Evolutionary conservation across 306 rosid species (phyloP).

Genomic region (Ochetophila trinervis): DNA sequence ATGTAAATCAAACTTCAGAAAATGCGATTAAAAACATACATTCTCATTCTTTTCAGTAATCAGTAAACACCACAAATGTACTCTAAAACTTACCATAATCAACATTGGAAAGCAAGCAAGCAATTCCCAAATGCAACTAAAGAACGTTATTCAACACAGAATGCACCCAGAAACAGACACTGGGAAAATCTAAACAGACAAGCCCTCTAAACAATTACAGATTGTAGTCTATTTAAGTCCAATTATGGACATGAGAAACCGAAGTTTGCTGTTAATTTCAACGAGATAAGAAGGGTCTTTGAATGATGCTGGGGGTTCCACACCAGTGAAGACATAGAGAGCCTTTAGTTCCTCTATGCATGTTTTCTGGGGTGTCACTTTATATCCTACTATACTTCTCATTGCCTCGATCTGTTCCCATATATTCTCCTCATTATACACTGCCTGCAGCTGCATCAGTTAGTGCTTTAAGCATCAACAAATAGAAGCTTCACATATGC

Average conservation of each 20-base stretch:
- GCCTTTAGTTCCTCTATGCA: constrained; percentile 63
- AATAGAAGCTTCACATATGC: too few species aligned
- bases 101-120: too few species aligned
- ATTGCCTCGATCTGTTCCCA: constrained; percentile 49
- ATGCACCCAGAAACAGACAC: not conserved
- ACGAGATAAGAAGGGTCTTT: constrained; percentile 29
- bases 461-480: too few species aligned
- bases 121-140: not conserved
- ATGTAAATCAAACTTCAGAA: too few species aligned
- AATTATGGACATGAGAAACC: constrained; percentile 70
- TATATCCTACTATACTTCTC: constrained; percentile 56
- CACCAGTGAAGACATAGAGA: constrained; percentile 67
- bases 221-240: constrained; percentile 46
- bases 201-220: not conserved
- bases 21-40: too few species aligned
- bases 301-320: constrained; percentile 53
- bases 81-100: not conserved
- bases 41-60: too few species aligned
- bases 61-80: not conserved
- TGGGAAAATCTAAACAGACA: not conserved
- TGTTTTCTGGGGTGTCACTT: constrained; percentile 34
- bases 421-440: constrained; percentile 37
- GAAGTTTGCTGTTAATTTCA: constrained; percentile 45
- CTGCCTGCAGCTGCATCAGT: constrained; percentile 32
- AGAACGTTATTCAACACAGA: not conserved